Base-by-base conservation (phyloP, 805 yeast genomes). In the Grigorovia transvaalensis region DNA sequence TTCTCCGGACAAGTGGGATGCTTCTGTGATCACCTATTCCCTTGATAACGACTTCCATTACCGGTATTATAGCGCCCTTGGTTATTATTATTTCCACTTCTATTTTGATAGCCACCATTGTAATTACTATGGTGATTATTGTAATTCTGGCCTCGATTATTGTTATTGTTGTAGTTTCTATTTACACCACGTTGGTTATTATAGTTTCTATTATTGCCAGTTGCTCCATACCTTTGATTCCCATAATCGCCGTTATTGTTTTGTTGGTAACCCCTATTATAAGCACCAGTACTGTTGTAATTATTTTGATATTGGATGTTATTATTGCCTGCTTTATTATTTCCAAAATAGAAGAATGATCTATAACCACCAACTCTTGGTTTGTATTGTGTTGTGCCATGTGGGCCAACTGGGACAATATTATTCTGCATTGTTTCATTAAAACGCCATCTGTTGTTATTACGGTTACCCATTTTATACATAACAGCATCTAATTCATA, bases 401-500 rank as follows among this genome's bases (percentile, higher is more conserved):
- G 65, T n/a, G 81, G 81, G 0, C 83, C 83, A 45, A 75, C 71
- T 18, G 68, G 60, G 2, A 71, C 70, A 11, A 66, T 56, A 56
- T 77, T 76, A 40, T 69, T 66, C 50, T 65, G 67, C 62, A 72
- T 71, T 43, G 67, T 71, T 46, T 60, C 61, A 45, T 60, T 61
- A 41, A 61, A 64, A 47, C 70, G 61, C 55, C 67, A 60, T 41
- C 60, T 55, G 17, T 54, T 56, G 19, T 61, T 57, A 53, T 71
- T 67, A 50, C 64, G 56, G 38, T 33, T 33, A 12, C 74, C 67
- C 47, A 71, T 69, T 41, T 79, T 80, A 58, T 80, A 76, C 35
- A 75, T 60, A 13, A 88, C 72, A 11, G 75, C 70, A 55, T 84
- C 88, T 51, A 74, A 77, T 59, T 90, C 97, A 47, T 82, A 84